A percentile compares a stretch with the other conserved stretches of the same genome.
These are phyloP conservation scores for Acanthamoeba castellanii DNA, from an alignment of 208 protist species.

Conservation along the genomic window DNA sequence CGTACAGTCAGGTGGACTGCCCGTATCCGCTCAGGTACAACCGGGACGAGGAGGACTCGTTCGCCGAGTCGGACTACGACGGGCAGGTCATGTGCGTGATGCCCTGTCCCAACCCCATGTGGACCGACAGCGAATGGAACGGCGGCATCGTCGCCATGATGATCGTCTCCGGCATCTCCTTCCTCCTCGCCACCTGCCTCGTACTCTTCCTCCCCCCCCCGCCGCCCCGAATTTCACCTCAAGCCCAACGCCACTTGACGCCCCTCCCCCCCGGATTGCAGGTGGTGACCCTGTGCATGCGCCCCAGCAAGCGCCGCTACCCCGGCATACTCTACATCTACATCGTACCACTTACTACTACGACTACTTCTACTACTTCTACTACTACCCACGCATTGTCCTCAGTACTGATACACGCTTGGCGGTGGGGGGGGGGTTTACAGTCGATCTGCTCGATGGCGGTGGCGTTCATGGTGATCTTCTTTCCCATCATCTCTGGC, in stretches of 20 bases:
- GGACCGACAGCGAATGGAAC: slow-evolving; percentile 34
- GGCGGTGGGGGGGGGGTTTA: too few relatives aligned
- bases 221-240: background rate
- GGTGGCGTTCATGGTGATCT: slow-evolving; percentile 12
- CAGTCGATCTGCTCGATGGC: slow-evolving; percentile 11
- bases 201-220: background rate
- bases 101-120: slow-evolving; percentile 56
- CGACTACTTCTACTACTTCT: background rate
- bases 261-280: background rate
- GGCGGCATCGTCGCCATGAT: slow-evolving; percentile 35
- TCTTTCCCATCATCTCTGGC: slow-evolving; percentile 47
- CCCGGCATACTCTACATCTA: slow-evolving; percentile 31
- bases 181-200: background rate
- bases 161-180: slow-evolving; percentile 46
- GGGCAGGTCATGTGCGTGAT: slow-evolving; percentile 18
- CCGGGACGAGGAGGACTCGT: background rate
- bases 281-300: background rate
- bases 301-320: slow-evolving; percentile 36
- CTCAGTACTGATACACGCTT: background rate
- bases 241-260: background rate
- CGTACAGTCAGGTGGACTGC: slow-evolving; percentile 72
- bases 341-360: background rate
- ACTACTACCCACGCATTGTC: background rate
- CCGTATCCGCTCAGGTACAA: slow-evolving; percentile 51
- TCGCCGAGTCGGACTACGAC: slow-evolving; percentile 5